Evolutionary conservation across 305 asterid genomes (phyloP).

Genomic region (Lippia alba): DNA sequence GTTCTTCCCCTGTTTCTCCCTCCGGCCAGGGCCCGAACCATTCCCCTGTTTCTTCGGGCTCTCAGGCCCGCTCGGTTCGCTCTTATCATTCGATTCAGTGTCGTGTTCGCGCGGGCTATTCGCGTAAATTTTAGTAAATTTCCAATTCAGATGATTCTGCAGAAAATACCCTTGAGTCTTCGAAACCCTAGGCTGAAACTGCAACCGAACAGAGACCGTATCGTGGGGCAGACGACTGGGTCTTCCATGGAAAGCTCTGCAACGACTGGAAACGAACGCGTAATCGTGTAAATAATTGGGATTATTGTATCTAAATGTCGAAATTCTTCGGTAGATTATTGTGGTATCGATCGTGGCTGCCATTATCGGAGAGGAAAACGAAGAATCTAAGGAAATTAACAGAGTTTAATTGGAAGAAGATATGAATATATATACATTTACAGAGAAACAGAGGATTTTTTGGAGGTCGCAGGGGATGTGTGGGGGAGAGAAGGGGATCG

Average conservation of each 20-base stretch:
- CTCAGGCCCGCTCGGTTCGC: constrained; percentile 58
- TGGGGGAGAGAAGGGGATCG: constrained; percentile 48
- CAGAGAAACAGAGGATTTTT: constrained; percentile 38
- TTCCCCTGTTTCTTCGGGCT: constrained; percentile 48
- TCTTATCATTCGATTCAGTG: constrained; percentile 67
- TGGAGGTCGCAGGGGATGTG: constrained; percentile 37
- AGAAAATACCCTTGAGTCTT: constrained; percentile 43
- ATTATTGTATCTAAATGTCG: constrained; percentile 48
- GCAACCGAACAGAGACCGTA: constrained; percentile 40
- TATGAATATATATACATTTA: constrained; percentile 26
- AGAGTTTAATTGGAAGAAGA: constrained; percentile 18
- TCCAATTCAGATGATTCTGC: constrained; percentile 39
- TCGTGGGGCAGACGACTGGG: constrained; percentile 35
- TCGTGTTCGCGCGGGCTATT: constrained; percentile 82
- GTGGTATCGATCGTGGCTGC: constrained; percentile 52
- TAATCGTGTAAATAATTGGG: constrained; percentile 43
- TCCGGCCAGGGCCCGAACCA: constrained; percentile 57
- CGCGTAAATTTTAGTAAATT: constrained; percentile 55
- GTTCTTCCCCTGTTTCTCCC: constrained; percentile 80
- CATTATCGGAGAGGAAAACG: constrained; percentile 37
- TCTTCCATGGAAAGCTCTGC: constrained; percentile 43
- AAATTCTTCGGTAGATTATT: constrained; percentile 52
- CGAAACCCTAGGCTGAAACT: constrained; percentile 56
- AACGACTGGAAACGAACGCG: constrained; percentile 50
- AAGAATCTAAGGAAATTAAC: constrained; percentile 22